Percentiles rank a stretch among this genome's conserved stretches.
Evolutionary conservation across 2,329 filamentous ascomycete genomes (phyloP).

Genomic region (Ceratocystis colombiana): DNA sequence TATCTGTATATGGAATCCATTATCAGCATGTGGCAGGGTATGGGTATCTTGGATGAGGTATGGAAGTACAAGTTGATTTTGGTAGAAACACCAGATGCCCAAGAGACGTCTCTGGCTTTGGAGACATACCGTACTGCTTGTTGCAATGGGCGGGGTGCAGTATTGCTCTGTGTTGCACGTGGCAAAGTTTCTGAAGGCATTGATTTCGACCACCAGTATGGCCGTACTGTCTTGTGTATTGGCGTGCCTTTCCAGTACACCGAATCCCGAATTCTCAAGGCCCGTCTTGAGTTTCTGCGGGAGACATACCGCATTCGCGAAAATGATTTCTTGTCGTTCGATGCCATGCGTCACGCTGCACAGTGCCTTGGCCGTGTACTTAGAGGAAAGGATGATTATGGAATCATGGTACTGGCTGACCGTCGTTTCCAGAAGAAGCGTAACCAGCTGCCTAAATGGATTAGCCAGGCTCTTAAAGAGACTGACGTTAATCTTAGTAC

Average conservation of each 20-base stretch:
- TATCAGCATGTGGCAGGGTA: slow-evolving; percentile 98
- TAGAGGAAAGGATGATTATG: slow-evolving; percentile 95
- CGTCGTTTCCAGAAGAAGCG: slow-evolving; percentile 88
- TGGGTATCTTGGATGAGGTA: slow-evolving; percentile 93
- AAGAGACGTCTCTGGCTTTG: slow-evolving; percentile 88
- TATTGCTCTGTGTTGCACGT: slow-evolving; percentile 87
- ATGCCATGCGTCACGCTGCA: slow-evolving; percentile 97
- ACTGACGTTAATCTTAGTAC: slow-evolving; percentile 84
- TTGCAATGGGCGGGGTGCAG: slow-evolving; percentile 88
- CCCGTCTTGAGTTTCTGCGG: slow-evolving; percentile 85
- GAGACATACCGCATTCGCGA: slow-evolving; percentile 96
- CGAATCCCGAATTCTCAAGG: slow-evolving; percentile 92
- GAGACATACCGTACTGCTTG: slow-evolving; percentile 97
- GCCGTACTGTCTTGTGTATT: slow-evolving; percentile 88
- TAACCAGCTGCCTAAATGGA: slow-evolving; percentile 89
- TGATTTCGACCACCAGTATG: slow-evolving; percentile 98
- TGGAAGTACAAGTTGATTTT: slow-evolving; percentile 99
- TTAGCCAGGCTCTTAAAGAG: slow-evolving; percentile 75
- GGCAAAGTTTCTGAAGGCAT: slow-evolving; percentile 97
- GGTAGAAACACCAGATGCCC: slow-evolving; percentile 92
- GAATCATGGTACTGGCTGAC: slow-evolving; percentile 98
- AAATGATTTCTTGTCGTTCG: slow-evolving; percentile 96
- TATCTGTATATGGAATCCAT: slow-evolving; percentile 99
- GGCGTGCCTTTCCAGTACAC: slow-evolving; percentile 98
- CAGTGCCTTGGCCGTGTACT: slow-evolving; percentile 92